Conservation (phyloP, 2,329 filamentous ascomycete genomes). For the Botrytis aclada region DNA sequence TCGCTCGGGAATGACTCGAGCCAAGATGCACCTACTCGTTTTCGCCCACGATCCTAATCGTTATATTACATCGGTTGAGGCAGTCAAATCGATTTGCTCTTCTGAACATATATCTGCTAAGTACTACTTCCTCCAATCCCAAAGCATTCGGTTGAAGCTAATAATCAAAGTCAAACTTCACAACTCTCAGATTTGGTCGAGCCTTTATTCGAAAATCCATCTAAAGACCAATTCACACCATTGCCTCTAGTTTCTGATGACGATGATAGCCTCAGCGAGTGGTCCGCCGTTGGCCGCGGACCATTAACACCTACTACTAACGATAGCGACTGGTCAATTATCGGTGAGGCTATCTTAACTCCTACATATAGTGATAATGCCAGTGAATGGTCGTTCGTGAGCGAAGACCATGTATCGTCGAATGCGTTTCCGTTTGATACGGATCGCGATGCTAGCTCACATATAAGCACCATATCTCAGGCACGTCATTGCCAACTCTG, state of each 20-base stretch:
- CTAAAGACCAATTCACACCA: constrained; percentile 5
- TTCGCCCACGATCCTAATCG: constrained; percentile 3
- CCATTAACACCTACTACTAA: constrained; percentile 17
- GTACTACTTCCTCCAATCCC: constrained; percentile 1
- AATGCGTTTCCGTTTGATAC: constrained; percentile 6
- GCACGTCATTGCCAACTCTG: constrained; percentile 16
- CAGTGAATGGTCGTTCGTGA: constrained; percentile 21
- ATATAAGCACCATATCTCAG: constrained; percentile 8
- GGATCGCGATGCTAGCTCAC: constrained; percentile 9
- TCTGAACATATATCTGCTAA: constrained; percentile 4
- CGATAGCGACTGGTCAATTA: constrained; percentile 21
- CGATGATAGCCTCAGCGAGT: constrained; percentile 20
- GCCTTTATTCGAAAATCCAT: constrained; percentile 11
- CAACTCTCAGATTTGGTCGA: background rate
- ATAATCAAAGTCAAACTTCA: constrained; percentile 6
- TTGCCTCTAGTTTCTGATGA: constrained; percentile 3
- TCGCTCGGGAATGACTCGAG: constrained; percentile 21
- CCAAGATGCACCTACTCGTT: constrained; percentile 18
- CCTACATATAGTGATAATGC: constrained; percentile 17
- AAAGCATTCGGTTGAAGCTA: constrained; percentile 2
- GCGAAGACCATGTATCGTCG: constrained; percentile 17
- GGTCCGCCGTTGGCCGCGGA: constrained; percentile 15
- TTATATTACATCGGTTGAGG: constrained; percentile 13
- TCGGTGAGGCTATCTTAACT: constrained; percentile 10
- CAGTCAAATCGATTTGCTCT: constrained; percentile 3